Conservation (phyloP, 2,329 filamentous ascomycete species). For the Colletotrichum eremochloae region DNA sequence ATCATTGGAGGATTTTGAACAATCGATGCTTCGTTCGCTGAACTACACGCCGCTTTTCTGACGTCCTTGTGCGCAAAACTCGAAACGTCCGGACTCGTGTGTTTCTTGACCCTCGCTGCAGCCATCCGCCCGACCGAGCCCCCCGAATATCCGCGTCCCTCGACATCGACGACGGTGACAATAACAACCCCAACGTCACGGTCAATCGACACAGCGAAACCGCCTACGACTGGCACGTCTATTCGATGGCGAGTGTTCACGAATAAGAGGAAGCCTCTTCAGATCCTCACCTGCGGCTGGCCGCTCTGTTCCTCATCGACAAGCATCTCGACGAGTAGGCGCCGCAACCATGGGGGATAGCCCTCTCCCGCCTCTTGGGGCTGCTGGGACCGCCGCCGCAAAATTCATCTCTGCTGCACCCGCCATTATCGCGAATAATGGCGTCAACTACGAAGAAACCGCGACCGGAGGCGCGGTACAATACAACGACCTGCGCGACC, state of each 20-base stretch:
- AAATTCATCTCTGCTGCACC: conserved; percentile 55
- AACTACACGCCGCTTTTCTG: conserved; percentile 14
- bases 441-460: conserved; percentile 56
- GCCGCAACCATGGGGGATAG: conserved; percentile 48
- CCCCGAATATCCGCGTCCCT: conserved; percentile 22
- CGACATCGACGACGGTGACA: conserved; percentile 13
- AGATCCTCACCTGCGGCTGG: conserved; percentile 46
- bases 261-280: conserved; percentile 43
- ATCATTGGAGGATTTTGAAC: conserved; percentile 8
- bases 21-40: conserved; percentile 23
- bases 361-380: conserved; percentile 43
- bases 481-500: conserved; percentile 79
- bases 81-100: conserved; percentile 30
- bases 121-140: conserved; percentile 38
- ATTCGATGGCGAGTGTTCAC: conserved; percentile 52
- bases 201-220: conserved; percentile 26
- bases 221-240: conserved; percentile 32
- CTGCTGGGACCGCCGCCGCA: conserved; percentile 17
- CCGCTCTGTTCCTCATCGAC: conserved; percentile 44
- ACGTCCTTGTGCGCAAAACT: conserved; percentile 16
- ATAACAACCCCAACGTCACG: conserved; percentile 20
- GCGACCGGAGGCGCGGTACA: conserved; percentile 47
- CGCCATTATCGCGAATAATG: conserved; percentile 57
- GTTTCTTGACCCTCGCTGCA: conserved; percentile 36
- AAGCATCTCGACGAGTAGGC: conserved; percentile 44